These are phyloP conservation scores for Cunninghamia lanceolata DNA, from an alignment of 75 land plant species.

Conservation along the genomic window DNA sequence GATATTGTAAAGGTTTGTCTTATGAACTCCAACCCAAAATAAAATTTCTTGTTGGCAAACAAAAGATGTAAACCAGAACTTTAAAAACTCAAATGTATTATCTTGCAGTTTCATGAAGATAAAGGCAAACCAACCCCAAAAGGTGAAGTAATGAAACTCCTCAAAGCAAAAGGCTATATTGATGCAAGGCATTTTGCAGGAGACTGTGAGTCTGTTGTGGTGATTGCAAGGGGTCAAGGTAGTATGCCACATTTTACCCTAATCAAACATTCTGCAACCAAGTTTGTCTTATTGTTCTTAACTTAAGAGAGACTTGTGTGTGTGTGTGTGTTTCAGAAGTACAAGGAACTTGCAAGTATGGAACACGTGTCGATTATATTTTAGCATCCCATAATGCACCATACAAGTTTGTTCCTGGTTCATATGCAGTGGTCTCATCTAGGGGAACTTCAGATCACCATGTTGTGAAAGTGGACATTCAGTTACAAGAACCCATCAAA, in stretches of 20 bases:
- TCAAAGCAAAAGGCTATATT: constrained; percentile 47
- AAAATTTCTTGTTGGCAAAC: not conserved
- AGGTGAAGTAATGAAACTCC: constrained; percentile 56
- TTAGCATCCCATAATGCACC: constrained; percentile 53
- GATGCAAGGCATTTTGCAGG: constrained; percentile 77
- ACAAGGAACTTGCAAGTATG: constrained; percentile 77
- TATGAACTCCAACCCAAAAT: not conserved
- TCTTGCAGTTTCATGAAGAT: constrained; percentile 58
- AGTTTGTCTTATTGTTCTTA: not conserved
- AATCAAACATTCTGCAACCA: not conserved
- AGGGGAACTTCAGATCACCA: constrained; percentile 85
- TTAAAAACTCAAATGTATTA: not conserved
- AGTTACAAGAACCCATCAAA: constrained; percentile 12
- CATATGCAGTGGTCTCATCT: constrained; percentile 62
- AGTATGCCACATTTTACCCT: not conserved
- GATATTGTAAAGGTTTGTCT: constrained; percentile 67
- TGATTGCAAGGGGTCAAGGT: constrained; percentile 79
- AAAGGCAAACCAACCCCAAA: constrained; percentile 76
- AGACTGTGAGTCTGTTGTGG: constrained; percentile 71
- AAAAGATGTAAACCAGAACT: not conserved
- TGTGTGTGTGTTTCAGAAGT: constrained; percentile 39
- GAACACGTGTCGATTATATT: constrained; percentile 72
- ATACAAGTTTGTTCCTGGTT: constrained; percentile 70
- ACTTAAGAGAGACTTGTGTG: not conserved
- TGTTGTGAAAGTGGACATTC: constrained; percentile 57